Base-by-base conservation (phyloP, 75 land plant genomes). In the Cunninghamia lanceolata region DNA sequence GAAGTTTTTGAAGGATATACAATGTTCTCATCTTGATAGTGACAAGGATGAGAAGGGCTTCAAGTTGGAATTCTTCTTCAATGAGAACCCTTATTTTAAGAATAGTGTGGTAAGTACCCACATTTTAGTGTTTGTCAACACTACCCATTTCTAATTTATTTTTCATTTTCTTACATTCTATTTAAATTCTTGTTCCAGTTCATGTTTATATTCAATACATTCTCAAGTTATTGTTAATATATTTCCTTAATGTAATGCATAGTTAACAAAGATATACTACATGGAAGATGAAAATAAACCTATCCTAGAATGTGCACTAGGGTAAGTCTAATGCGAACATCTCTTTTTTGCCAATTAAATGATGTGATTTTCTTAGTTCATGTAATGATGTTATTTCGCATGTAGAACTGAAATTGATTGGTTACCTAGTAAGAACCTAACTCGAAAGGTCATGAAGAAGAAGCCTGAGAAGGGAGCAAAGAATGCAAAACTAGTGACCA, bases 331-430 rank as follows among this genome's bases (percentile, higher is more conserved):
- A 80, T 86, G 21, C 38, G 3, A 52, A 6, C 52, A 39, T 28
- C n/a, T 63, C 28, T 19, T 86, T n/a, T 7, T 56, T 21, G 68
- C 43, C 45, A 83, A 25, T 43, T 21, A 63, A 25, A 63, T 63
- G n/a, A 63, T 5, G 68, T 63, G 28, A 63, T 25, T 63, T 25
- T 63, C 30, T 1, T 25, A 25, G n/a, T 63, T 63, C 68, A 63
- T 63, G 7, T 63, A 63, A 28, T 63, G n/a, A 25, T 63, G 68
- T 9, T 82, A 10, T 74, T 83, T 9, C n/a, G 25, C 45, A 47
- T 79, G 45, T 86, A 92, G 93, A 88, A 92, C 92, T 66, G 88
- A 90, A 82, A 92, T 92, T 86, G 92, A 92, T 84, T 92, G 93
- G 93, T 52, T 52, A 59, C 66, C 89, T 52, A 92, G 93, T 43